phyloP scores from a whole-genome alignment of 1,139 yeast species.

The Candida sp. region DNA sequence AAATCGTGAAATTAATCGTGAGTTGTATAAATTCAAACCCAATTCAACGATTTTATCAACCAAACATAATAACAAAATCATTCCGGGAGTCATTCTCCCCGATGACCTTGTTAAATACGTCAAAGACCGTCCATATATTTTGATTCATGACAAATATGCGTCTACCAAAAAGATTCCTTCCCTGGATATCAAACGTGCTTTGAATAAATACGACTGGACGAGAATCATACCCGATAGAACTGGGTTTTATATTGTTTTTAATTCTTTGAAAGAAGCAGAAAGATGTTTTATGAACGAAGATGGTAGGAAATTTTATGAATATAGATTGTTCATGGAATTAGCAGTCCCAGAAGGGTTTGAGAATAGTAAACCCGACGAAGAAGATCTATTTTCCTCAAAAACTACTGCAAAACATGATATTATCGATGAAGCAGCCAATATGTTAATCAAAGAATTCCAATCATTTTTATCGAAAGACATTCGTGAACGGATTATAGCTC shows the following conservation, averaged over 20 bases:
- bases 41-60: constrained; percentile 36
- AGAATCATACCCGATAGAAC: constrained; percentile 57
- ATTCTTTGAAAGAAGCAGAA: constrained; percentile 59
- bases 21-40: constrained; percentile 14
- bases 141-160: constrained; percentile 52
- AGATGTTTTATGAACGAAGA: constrained; percentile 67
- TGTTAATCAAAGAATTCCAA: constrained; percentile 62
- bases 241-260: constrained; percentile 74
- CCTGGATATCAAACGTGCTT: constrained; percentile 49
- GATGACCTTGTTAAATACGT: constrained; percentile 44
- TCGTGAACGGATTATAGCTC: constrained; percentile 71
- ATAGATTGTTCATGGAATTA: constrained; percentile 55
- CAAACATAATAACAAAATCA: constrained; percentile 26
- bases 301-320: constrained; percentile 51
- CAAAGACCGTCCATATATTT: constrained; percentile 53
- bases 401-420: constrained; percentile 18
- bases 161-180: constrained; percentile 50
- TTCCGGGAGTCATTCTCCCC: constrained; percentile 39
- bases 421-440: constrained; percentile 56
- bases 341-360: constrained; percentile 36
- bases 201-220: constrained; percentile 61
- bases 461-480: constrained; percentile 67
- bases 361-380: constrained; percentile 7
- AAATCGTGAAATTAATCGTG: constrained; percentile 8
- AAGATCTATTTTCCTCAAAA: constrained; percentile 8